Evolutionary conservation across 192 early-diverging fungal species (phyloP).

Genomic region (Dispira simplex): DNA sequence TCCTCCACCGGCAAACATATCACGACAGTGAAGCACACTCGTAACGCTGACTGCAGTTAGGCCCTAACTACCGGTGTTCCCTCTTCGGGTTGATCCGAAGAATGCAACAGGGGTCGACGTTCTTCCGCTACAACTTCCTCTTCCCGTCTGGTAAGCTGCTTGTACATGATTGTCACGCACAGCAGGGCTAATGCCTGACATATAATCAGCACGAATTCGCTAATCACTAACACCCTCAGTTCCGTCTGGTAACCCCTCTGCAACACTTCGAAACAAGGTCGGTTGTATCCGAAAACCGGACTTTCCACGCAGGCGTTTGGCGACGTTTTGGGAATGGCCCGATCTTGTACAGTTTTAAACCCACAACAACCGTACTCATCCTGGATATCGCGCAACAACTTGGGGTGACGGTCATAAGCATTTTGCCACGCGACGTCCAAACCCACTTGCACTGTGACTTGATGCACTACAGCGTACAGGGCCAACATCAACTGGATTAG

Average conservation of each 20-base stretch:
- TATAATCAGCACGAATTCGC: background rate
- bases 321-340: conserved; percentile 18
- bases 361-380: conserved; percentile 31
- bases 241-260: conserved; percentile 8
- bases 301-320: conserved; percentile 14
- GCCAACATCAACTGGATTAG: conserved; percentile 18
- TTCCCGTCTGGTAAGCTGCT: background rate
- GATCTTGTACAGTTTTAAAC: conserved; percentile 17
- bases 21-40: no score
- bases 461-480: conserved; percentile 13
- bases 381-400: conserved; percentile 25
- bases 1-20: no score
- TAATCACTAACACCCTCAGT: background rate
- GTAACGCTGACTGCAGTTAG: no score
- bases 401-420: conserved; percentile 20
- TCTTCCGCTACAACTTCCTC: background rate
- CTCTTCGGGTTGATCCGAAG: no score
- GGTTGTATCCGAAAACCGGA: conserved; percentile 13
- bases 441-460: conserved; percentile 9
- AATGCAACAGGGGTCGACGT: background rate
- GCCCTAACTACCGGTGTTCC: no score
- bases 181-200: background rate
- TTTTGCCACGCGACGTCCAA: conserved; percentile 27
- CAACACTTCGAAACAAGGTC: conserved; percentile 11
- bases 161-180: background rate